These are phyloP conservation scores for Lunularia cruciata DNA, from an alignment of 225 moss, liverwort and hornwort species.

Conservation along the genomic window DNA sequence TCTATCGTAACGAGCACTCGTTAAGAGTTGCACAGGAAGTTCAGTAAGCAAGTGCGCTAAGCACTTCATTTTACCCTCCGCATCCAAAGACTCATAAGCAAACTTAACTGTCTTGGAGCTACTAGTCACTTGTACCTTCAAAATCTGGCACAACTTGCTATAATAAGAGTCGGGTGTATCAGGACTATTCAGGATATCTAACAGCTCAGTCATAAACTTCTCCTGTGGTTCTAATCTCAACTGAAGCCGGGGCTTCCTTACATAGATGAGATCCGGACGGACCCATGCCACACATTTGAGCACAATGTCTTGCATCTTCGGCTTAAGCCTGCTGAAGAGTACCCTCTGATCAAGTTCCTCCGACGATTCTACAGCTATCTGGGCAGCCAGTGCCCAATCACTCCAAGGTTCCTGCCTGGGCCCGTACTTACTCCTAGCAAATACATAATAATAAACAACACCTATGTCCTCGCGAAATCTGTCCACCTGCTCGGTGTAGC, in stretches of 20 bases:
- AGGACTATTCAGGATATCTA: slow-evolving; percentile 53
- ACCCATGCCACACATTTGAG: slow-evolving; percentile 67
- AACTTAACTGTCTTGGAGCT: slow-evolving; percentile 35
- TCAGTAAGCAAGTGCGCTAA: slow-evolving; percentile 64
- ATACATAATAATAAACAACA: slow-evolving; percentile 64
- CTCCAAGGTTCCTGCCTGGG: slow-evolving; percentile 61
- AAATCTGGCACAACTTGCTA: slow-evolving; percentile 51
- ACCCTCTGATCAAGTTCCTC: slow-evolving; percentile 51
- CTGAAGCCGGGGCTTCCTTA: slow-evolving; percentile 67
- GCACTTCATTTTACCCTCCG: slow-evolving; percentile 58
- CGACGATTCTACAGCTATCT: slow-evolving; percentile 66
- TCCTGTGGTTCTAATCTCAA: slow-evolving; percentile 80
- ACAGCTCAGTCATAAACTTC: slow-evolving; percentile 51
- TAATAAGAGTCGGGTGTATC: slow-evolving; percentile 44
- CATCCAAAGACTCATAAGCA: slow-evolving; percentile 48
- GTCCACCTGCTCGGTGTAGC: slow-evolving; percentile 51
- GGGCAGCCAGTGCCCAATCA: slow-evolving; percentile 85
- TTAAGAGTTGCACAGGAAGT: slow-evolving; percentile 70
- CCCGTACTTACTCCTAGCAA: slow-evolving; percentile 47
- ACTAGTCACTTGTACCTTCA: slow-evolving; percentile 57
- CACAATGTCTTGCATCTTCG: slow-evolving; percentile 36
- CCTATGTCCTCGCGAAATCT: slow-evolving; percentile 52
- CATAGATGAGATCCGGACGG: slow-evolving; percentile 82
- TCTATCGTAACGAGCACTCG: slow-evolving; percentile 36
- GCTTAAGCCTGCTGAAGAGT: slow-evolving; percentile 48